Conservation (phyloP, 495 filamentous ascomycete genomes). For the Penicillium paradoxum region DNA sequence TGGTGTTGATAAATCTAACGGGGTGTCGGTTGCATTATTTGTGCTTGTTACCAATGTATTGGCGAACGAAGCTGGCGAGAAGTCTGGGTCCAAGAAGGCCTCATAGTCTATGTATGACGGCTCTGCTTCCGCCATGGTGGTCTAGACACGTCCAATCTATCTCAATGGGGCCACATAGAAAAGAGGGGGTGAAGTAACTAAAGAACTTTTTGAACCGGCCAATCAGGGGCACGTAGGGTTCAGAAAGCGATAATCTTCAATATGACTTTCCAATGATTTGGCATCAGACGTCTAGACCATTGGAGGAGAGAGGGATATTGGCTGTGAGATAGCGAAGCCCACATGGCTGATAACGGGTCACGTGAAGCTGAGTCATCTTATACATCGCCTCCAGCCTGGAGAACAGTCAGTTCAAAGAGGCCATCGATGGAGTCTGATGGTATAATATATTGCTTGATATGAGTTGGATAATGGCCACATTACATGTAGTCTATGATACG, state of each 20-base stretch:
- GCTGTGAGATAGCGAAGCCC: slow-evolving; percentile 11
- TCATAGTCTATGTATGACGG: slow-evolving; percentile 97
- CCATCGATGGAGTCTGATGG: neutral
- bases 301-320: slow-evolving; percentile 4
- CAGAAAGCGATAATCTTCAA: neutral
- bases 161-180: slow-evolving; percentile 1
- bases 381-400: neutral
- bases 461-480: no score
- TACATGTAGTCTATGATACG: no score
- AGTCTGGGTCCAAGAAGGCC: slow-evolving; percentile 77
- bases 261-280: neutral
- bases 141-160: neutral
- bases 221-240: neutral
- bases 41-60: slow-evolving; percentile 83
- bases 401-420: neutral
- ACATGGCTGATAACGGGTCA: slow-evolving; percentile 11
- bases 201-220: neutral
- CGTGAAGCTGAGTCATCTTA: slow-evolving; percentile 5
- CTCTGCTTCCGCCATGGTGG: slow-evolving; percentile 36
- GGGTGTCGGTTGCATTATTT: slow-evolving; percentile 85
- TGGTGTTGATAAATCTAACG: slow-evolving; percentile 88
- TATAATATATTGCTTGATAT: no score
- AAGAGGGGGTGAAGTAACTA: neutral
- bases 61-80: slow-evolving; percentile 76
- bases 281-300: neutral